These are phyloP conservation scores for Cladosporium oxysporum DNA, from an alignment of 2,329 filamentous ascomycete genomes.

Conservation along the genomic window DNA sequence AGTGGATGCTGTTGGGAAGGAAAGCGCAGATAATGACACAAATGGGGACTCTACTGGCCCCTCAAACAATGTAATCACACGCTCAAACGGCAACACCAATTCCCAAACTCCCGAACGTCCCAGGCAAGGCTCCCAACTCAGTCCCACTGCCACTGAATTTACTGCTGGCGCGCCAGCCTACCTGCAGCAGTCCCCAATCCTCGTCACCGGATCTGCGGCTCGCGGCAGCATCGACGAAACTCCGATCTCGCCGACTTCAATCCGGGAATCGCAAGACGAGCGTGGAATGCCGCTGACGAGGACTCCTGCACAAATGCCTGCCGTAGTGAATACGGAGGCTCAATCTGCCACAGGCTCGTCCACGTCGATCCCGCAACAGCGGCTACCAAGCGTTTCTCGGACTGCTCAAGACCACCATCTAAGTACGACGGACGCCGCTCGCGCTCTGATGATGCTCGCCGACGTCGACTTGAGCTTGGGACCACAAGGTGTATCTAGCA, in stretches of 20 bases:
- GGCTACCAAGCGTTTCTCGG: neutral
- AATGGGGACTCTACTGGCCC: constrained; percentile 5
- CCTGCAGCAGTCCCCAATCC: neutral
- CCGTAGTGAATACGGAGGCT: neutral
- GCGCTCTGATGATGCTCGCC: neutral
- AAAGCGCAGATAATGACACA: constrained; percentile 7
- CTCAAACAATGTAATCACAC: constrained; percentile 14
- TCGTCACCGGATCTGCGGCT: neutral
- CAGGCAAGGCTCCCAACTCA: constrained; percentile 1
- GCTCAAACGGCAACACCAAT: constrained; percentile 8
- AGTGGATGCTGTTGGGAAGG: neutral
- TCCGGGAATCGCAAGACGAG: neutral
- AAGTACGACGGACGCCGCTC: neutral
- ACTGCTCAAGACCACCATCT: neutral
- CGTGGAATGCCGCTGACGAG: neutral
- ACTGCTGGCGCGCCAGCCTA: neutral
- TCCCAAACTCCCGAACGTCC: neutral
- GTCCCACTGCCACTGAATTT: constrained; percentile 4
- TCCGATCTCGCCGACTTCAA: constrained; percentile 2
- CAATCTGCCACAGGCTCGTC: neutral
- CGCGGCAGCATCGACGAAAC: constrained; percentile 2
- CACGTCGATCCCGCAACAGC: neutral
- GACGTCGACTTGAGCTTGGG: too few species aligned
- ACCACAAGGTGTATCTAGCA: neutral
- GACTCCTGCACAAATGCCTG: neutral